A percentile compares a stretch with the other conserved stretches of the same genome.
phyloP scores from a whole-genome alignment of 441 rosid species.

The Populus hybrid region DNA sequence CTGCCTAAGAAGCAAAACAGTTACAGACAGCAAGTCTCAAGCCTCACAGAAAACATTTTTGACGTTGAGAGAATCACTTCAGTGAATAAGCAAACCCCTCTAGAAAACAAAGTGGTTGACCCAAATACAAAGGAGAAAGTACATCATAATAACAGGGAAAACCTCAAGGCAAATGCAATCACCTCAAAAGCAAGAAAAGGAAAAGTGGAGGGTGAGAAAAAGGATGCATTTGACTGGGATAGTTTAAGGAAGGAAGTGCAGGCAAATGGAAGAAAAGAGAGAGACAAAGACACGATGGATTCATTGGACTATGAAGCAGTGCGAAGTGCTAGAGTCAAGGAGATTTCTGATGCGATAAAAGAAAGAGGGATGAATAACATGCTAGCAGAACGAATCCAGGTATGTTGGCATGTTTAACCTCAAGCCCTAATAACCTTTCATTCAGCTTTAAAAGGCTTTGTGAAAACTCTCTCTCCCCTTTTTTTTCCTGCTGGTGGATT shows the following conservation, averaged over 20 bases:
- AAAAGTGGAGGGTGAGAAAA: constrained; percentile 42
- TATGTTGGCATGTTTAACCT: constrained; percentile 22
- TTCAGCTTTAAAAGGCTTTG: constrained; percentile 19
- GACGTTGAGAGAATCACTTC: constrained; percentile 31
- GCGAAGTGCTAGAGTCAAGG: constrained; percentile 49
- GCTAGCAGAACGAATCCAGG: constrained; percentile 95
- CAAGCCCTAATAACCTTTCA: constrained; percentile 13
- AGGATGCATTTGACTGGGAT: constrained; percentile 77
- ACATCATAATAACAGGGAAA: constrained; percentile 27
- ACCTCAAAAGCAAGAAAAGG: constrained; percentile 46
- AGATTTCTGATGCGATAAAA: constrained; percentile 66
- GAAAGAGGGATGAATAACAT: constrained; percentile 95
- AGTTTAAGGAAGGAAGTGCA: constrained; percentile 55
- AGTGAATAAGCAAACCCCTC: constrained; percentile 25
- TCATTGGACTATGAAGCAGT: constrained; percentile 87
- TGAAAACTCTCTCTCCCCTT: constrained; percentile 1
- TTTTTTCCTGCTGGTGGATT: neutral
- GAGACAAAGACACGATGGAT: constrained; percentile 60
- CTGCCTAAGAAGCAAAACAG: constrained; percentile 28
- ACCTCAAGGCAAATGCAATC: constrained; percentile 32
- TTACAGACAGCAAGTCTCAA: constrained; percentile 27
- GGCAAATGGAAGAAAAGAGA: constrained; percentile 44
- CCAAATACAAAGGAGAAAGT: constrained; percentile 38
- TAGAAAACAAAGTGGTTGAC: constrained; percentile 28
- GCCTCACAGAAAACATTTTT: constrained; percentile 28